Conservation (phyloP, 1,284 basidiomycete genomes). For the Phylloporus sp. region DNA sequence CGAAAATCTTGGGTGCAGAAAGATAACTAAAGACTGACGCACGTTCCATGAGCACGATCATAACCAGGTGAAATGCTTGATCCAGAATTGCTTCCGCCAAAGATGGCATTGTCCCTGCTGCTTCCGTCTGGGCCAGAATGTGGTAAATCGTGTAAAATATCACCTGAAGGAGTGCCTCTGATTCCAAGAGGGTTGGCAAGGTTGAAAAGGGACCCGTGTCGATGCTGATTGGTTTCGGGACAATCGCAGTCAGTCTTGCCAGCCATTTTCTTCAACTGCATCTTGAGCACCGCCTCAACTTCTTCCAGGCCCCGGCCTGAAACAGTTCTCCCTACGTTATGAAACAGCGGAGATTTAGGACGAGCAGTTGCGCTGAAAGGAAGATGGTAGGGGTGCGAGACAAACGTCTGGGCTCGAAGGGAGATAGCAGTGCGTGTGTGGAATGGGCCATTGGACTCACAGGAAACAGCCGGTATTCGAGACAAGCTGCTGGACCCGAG, state of each 20-base stretch:
- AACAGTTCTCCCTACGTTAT: too few species aligned
- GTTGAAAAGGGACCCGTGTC: constrained; percentile 67
- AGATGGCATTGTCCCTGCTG: constrained; percentile 59
- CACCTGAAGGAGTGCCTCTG: constrained; percentile 72
- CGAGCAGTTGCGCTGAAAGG: too few species aligned
- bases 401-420: too few species aligned
- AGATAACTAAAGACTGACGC: constrained; percentile 70
- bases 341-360: too few species aligned
- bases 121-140: constrained; percentile 63
- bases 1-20: constrained; percentile 57
- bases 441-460: too few species aligned
- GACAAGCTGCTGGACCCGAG: too few species aligned
- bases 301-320: too few species aligned
- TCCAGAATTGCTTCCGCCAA: constrained; percentile 90
- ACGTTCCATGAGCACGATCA: constrained; percentile 82
- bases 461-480: too few species aligned
- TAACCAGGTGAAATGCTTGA: constrained; percentile 83
- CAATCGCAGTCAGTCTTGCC: constrained; percentile 66
- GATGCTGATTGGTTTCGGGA: constrained; percentile 73
- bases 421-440: too few species aligned
- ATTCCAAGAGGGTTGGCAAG: constrained; percentile 64
- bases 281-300: constrained; percentile 80
- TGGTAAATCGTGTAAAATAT: constrained; percentile 80
- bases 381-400: too few species aligned
- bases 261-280: constrained; percentile 69